Base-by-base conservation (phyloP, 108 stramenopile species). In the Nitzschia putrida region DNA sequence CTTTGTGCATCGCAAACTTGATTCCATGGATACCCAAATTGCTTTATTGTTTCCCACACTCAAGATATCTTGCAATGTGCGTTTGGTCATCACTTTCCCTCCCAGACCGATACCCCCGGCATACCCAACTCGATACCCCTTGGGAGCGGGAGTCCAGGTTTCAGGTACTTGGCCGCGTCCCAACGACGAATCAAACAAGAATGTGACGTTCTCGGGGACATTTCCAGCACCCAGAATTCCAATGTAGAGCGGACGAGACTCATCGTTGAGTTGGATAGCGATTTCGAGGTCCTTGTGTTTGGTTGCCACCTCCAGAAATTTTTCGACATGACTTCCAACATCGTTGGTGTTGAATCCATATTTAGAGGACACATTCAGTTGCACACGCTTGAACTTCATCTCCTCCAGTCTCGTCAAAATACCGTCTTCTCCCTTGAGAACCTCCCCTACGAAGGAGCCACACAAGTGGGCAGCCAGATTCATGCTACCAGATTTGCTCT, bases 401-500 rank as follows among this genome's bases (percentile, higher is more conserved):
- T 57, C 65, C 22, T 64, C n/a, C 38, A 96, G 69, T 51, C 61
- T 50, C 12, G 47, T 22, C 13, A 93, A 37, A 67, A 96, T 94
- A 8, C 52, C 42, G 61, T 74, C 81, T 55, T 90, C 77, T 13
- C 80, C 79, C 0, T 64, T 49, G n/a, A 96, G 76, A 9, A 94
- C 80, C 69, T 96, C 81, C 43, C 88, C 85, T 7, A 93, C 93
- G 12, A 90, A 70, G 13, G 77, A 57, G 57, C 89, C 89, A 60
- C 95, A 96, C 8, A 96, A 59, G 68, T 96, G 95, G 9, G 91
- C 95, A 3, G 95, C 95, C 21, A 93, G 74, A 45, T 83, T 81
- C 76, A 90, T 84, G 11, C 18, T 12, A 8, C 61, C 55, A 16
- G 53, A 22, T 8, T 58, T 60, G 42, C 11, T 23, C 16, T 66